Base-by-base conservation (phyloP, 2,329 filamentous ascomycete genomes). In the Metarhizium guizhouense region DNA sequence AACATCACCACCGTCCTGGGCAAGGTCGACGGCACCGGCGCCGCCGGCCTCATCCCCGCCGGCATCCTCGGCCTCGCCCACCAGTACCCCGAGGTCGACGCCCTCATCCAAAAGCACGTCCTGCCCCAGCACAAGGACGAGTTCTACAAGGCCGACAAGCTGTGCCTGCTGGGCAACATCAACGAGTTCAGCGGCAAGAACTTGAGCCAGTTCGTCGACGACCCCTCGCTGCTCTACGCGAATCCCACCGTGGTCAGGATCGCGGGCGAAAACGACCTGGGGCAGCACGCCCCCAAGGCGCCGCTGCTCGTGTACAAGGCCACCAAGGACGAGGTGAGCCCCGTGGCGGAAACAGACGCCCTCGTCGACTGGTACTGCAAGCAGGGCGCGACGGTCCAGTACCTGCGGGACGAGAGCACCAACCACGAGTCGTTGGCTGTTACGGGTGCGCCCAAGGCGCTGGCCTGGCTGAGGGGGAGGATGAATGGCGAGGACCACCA, bases 191-290 rank as follows among this genome's bases (percentile, higher is more conserved):
- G 58, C 2, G 58, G 63, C 47, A 61, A 73, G 45, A 64, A 76
- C 59, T 67, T 77, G 3, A 64, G 64, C 11, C 42, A 43, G 18
- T 77, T 76, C 64, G 76, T 78, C 57, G 64, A 67, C 25, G 63
- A 69, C 49, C n/a, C 30, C 7, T 14, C 16, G 20, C 43, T 7
- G 25, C 51, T 11, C n/a, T 51, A 45, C 6, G 30, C 47, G 7
- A 40, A 54, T 38, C 47, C 47, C 1, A 1, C 36, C 7, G 47
- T 36, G 16, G 29, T 47, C 8, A 43, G 30, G 20, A 25, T 56
- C 13, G 6, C 42, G 13, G 4, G 3, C 16, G 43, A 47, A 14
- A 56, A 56, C 29, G 32, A 3, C 18, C 54, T 52, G 3, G 54
- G 54, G 6, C 49, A 34, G 11, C 47, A 13, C 8, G 30, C 32